These are phyloP conservation scores for Tolypocladium tropicale DNA, from an alignment of 2,329 filamentous ascomycete genomes.

Conservation along the genomic window DNA sequence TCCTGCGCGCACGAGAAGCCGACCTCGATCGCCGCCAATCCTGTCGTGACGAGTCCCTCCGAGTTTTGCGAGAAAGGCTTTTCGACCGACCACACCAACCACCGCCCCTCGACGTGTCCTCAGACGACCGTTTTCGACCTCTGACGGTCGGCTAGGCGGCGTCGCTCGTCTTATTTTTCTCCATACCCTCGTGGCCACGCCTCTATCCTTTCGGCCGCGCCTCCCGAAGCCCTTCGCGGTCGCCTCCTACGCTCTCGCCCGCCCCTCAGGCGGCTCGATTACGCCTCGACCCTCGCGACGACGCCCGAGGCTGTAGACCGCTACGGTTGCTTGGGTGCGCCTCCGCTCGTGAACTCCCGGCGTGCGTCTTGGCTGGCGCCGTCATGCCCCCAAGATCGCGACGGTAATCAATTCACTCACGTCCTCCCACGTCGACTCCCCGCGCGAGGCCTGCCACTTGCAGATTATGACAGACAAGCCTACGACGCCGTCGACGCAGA, in stretches of 20 bases:
- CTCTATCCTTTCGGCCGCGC: constrained; percentile 1
- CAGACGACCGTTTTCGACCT: constrained; percentile 7
- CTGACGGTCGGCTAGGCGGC: constrained; percentile 1
- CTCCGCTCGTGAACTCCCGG: constrained; percentile 12
- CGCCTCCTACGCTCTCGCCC: not conserved
- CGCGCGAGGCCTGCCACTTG: constrained; percentile 31
- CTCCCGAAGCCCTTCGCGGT: not conserved
- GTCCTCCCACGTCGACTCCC: constrained; percentile 20
- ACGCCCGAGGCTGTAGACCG: constrained; percentile 10
- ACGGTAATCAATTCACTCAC: constrained; percentile 36
- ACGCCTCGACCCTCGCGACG: constrained; percentile 4
- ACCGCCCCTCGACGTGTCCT: constrained; percentile 11
- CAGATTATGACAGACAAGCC: constrained; percentile 56
- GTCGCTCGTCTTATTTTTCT: constrained; percentile 2
- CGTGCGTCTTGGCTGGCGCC: constrained; percentile 37
- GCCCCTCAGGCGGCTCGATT: not conserved
- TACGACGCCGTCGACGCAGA: constrained; percentile 41
- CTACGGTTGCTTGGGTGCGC: constrained; percentile 8
- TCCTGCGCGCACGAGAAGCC: constrained; percentile 14
- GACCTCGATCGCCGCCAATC: constrained; percentile 10
- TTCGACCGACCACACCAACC: constrained; percentile 12
- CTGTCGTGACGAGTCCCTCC: constrained; percentile 15
- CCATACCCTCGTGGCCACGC: not conserved
- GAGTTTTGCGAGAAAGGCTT: constrained; percentile 21
- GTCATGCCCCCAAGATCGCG: constrained; percentile 48